Evolutionary conservation across 2,329 filamentous ascomycete genomes (phyloP), one percentile per base, ranked within the genome.

Genomic region (Cladosporium sp.): DNA sequence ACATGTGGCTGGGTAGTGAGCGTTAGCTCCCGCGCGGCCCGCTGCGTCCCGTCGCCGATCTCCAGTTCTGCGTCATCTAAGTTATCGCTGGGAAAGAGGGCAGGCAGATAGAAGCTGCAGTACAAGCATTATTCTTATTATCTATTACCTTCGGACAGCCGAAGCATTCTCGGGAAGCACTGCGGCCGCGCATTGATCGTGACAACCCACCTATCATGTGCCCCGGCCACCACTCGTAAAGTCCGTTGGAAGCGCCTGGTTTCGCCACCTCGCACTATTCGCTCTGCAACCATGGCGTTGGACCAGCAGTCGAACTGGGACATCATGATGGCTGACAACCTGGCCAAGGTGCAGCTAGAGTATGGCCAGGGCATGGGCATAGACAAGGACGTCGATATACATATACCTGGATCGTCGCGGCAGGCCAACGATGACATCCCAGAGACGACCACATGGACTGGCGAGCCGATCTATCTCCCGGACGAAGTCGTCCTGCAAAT

Each of bases 401-500:
- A 27, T 13, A 15, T 20, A 20, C 39, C 20, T 41, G 39, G 19
- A 12, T 7, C 24, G 3, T 41, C 37, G 19, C 18, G 8, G 24
- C 47, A 34, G 39, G 2, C 15, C 13, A 13, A 19, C 20, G 44
- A 17, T 11, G 37, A 34, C 47, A 42, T 9, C 12, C 19, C 7
- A 9, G 39, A 54, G 8, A 36, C 45, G 15, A 43, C 48, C 20
- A 54, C 37, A 24, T 63, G 56, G 61, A 56, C 45, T 34, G 55
- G 43, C 36, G 56, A 56, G 39, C 57, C 59, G 38, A 55, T 62
- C 51, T 71, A 78, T 57, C 72, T 82, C 3, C 79, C 80, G 4
- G 72, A 76, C 51, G 80, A 83, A 61, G 68, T 83, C 20, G 55
- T 83, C 40, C 63, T 78, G 17, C 66, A 76, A 20, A 75, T 82